Evolutionary conservation across 306 rosid genomes (phyloP).

Genomic region (Boehmeria nivea): DNA sequence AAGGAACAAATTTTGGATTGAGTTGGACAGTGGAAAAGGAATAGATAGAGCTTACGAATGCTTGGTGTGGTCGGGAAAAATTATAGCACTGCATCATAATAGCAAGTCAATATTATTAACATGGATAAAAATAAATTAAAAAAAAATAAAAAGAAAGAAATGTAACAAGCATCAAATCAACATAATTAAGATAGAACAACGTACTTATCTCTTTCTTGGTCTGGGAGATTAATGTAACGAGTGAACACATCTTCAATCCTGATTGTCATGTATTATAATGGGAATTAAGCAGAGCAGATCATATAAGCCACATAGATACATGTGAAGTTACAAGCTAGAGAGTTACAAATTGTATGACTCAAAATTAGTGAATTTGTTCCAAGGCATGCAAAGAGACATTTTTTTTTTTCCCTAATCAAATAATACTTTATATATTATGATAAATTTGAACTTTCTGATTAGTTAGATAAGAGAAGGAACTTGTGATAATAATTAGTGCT

Average conservation of each 20-base stretch:
- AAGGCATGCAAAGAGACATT: no score
- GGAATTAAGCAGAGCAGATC: no score
- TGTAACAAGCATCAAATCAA: not conserved
- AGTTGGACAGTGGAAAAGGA: not conserved
- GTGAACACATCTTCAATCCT: conserved; percentile 87
- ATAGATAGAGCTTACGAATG: conserved; percentile 31
- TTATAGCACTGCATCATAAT: conserved; percentile 42
- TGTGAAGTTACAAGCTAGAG: no score
- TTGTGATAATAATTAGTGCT: no score
- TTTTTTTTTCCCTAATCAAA: no score
- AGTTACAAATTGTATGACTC: no score
- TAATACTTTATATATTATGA: no score
- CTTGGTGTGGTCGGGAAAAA: conserved; percentile 37
- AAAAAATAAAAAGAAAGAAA: not conserved
- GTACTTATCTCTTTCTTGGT: conserved; percentile 77
- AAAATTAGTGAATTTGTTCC: no score
- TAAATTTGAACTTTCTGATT: no score
- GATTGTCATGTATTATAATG: conserved; percentile 19
- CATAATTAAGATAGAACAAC: not conserved
- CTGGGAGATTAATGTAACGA: conserved; percentile 74
- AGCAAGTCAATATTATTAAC: conserved; percentile 10
- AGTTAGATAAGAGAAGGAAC: no score
- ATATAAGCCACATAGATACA: no score
- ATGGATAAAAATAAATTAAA: conserved; percentile 1
- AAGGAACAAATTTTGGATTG: not conserved